A percentile compares a stretch with the other conserved stretches of the same genome.
phyloP scores from a whole-genome alignment of 1,284 basidiomycete species.

The Singerocomus inundabilis region DNA sequence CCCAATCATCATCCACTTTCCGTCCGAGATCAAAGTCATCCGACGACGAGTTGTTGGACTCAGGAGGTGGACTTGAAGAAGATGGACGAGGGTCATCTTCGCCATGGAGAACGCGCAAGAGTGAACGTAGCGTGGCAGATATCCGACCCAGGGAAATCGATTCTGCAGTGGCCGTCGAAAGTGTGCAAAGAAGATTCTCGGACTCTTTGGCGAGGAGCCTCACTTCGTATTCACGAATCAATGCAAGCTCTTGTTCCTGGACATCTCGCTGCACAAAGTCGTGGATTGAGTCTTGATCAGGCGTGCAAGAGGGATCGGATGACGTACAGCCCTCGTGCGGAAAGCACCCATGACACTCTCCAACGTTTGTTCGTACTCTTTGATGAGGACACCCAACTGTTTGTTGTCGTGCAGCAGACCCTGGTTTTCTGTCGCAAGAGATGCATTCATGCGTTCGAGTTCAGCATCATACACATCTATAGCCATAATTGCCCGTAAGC shows the following conservation, averaged over 20 bases:
- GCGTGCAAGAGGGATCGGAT: conserved; percentile 4
- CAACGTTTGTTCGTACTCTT: conserved; percentile 95
- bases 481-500: conserved; percentile 1
- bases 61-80: conserved; percentile 6
- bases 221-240: conserved; percentile 90
- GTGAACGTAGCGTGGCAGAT: conserved; percentile 70
- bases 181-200: conserved; percentile 60
- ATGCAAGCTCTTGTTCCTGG: conserved; percentile 88
- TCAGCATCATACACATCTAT: conserved; percentile 91
- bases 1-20: conserved; percentile 55
- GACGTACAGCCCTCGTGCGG: conserved; percentile 83
- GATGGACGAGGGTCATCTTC: conserved; percentile 47
- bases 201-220: conserved; percentile 78
- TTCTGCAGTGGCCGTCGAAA: conserved; percentile 61
- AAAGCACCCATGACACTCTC: conserved; percentile 96
- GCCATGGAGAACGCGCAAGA: conserved; percentile 72
- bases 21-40: conserved; percentile 21
- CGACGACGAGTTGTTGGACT: background rate
- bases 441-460: conserved; percentile 85
- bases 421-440: conserved; percentile 86
- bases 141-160: conserved; percentile 73
- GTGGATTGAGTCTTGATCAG: background rate
- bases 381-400: conserved; percentile 85
- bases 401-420: conserved; percentile 92
- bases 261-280: conserved; percentile 73